Conservation (phyloP, 2,329 filamentous ascomycete species). For the Epichloe bromicola region DNA sequence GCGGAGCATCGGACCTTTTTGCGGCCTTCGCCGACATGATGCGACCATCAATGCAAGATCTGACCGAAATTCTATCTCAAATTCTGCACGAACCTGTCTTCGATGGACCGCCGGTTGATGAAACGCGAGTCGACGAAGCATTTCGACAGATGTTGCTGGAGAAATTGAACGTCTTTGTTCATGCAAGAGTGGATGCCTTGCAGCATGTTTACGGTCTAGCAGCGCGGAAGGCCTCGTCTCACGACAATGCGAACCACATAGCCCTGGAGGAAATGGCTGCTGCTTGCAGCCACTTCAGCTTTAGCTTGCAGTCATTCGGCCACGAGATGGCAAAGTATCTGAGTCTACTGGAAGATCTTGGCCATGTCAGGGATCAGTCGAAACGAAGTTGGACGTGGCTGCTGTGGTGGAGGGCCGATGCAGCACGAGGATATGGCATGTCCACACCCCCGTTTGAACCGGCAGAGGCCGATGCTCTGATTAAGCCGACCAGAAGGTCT, state of each 20-base stretch:
- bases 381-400: conserved; percentile 65
- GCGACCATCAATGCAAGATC: conserved; percentile 79
- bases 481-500: conserved; percentile 31
- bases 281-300: conserved; percentile 85
- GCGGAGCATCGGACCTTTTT: conserved; percentile 53
- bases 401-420: conserved; percentile 47
- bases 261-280: conserved; percentile 89
- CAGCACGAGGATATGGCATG: conserved; percentile 2
- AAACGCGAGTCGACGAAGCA: conserved; percentile 53
- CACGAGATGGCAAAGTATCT: conserved; percentile 74
- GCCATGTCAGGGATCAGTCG: conserved; percentile 49
- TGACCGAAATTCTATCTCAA: conserved; percentile 71
- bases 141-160: conserved; percentile 64
- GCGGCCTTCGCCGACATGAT: conserved; percentile 73
- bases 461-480: conserved; percentile 23
- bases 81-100: conserved; percentile 76
- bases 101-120: conserved; percentile 15
- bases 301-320: conserved; percentile 73
- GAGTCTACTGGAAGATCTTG: conserved; percentile 67
- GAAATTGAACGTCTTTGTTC: conserved; percentile 60
- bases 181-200: conserved; percentile 59
- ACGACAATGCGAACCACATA: conserved; percentile 63
- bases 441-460: conserved; percentile 12
- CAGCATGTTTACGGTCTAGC: conserved; percentile 63
- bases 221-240: conserved; percentile 46